These are phyloP conservation scores for Aquilaria sinensis DNA, from an alignment of 345 rosid genomes.

Conservation along the genomic window DNA sequence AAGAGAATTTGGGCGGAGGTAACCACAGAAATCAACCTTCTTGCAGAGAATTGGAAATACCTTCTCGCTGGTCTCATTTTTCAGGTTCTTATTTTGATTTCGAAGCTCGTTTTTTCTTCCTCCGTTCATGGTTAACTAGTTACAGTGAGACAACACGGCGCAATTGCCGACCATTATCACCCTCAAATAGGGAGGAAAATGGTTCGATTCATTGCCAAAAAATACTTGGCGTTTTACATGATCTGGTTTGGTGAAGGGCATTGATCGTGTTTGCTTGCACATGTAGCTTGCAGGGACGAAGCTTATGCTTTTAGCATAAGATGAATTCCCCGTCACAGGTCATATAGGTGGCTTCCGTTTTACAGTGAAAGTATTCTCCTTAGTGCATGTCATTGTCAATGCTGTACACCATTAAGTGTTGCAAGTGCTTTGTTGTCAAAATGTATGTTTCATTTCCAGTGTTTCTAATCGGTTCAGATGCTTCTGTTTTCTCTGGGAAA, in stretches of 20 bases:
- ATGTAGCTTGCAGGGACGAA: constrained; percentile 15
- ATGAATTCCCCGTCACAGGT: constrained; percentile 18
- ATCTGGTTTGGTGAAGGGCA: constrained; percentile 31
- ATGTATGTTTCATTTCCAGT: neutral
- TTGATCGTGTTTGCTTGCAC: constrained; percentile 23
- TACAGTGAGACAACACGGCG: no score
- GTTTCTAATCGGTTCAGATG: neutral
- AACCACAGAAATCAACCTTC: constrained; percentile 73
- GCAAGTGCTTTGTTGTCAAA: neutral
- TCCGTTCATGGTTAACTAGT: no score
- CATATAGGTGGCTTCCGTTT: constrained; percentile 8
- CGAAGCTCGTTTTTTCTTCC: no score
- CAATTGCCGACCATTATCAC: no score
- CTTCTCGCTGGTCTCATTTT: constrained; percentile 80
- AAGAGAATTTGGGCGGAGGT: constrained; percentile 84
- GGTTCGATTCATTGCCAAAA: no score
- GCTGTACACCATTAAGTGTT: neutral
- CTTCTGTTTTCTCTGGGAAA: neutral
- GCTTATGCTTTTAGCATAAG: constrained; percentile 31
- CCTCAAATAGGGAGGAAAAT: no score
- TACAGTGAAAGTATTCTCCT: neutral
- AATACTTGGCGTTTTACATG: neutral
- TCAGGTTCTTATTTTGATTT: constrained; percentile 48
- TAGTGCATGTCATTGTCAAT: constrained; percentile 6
- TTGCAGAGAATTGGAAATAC: constrained; percentile 81